Percentiles rank a stretch among this genome's conserved stretches.
Evolutionary conservation across 1,284 basidiomycete species (phyloP).

Genomic region (Papiliotrema fonsecae): DNA sequence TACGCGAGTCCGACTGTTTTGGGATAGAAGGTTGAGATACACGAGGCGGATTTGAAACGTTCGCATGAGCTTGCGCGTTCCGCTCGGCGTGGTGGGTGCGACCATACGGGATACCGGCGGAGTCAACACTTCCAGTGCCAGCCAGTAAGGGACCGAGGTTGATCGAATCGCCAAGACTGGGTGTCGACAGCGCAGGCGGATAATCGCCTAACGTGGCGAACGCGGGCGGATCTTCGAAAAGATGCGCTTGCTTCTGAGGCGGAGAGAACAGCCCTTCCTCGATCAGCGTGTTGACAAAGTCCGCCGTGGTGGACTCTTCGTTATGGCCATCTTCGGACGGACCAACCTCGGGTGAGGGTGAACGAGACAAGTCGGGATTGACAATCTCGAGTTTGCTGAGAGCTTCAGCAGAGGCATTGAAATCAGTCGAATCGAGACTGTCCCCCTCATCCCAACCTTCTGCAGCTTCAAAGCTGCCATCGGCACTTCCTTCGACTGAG

Average conservation of each 20-base stretch:
- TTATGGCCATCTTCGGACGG: not conserved
- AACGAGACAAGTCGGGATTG: conserved; percentile 4
- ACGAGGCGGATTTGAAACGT: conserved; percentile 5
- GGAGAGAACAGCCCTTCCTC: conserved; percentile 46
- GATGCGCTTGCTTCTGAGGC: conserved; percentile 27
- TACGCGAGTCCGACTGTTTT: conserved; percentile 23
- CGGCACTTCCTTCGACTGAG: conserved; percentile 53
- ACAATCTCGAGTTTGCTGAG: not conserved
- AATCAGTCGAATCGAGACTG: conserved; percentile 14
- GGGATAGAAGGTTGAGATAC: conserved; percentile 37
- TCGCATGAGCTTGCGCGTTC: conserved; percentile 24
- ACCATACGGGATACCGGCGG: conserved; percentile 62
- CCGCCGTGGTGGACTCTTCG: conserved; percentile 42
- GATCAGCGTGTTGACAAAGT: conserved; percentile 46
- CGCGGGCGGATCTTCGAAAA: conserved; percentile 28
- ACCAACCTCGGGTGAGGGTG: not conserved
- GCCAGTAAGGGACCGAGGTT: conserved; percentile 24
- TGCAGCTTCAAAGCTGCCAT: conserved; percentile 51
- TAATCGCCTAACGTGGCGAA: conserved; percentile 22
- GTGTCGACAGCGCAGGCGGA: conserved; percentile 30
- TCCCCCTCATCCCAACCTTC: conserved; percentile 49
- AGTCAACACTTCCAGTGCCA: conserved; percentile 40
- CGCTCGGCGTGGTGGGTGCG: conserved; percentile 58
- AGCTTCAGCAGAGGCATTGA: too few relatives aligned
- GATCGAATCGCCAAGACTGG: conserved; percentile 29